Base-by-base conservation (phyloP, 2,329 filamentous ascomycete species). In the Fusarium musae region DNA sequence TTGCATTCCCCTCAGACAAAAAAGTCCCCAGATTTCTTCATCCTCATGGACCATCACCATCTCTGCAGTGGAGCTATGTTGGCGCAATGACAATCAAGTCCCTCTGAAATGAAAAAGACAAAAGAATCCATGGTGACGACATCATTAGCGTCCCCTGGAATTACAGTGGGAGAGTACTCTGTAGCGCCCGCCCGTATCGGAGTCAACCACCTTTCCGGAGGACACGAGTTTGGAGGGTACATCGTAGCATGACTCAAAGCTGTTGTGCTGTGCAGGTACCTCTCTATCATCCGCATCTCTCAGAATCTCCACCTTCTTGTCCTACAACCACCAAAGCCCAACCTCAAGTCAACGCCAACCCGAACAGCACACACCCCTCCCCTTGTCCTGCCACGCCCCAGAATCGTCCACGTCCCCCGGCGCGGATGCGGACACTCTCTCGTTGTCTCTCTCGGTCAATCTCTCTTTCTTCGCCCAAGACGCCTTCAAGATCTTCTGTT, bases 391-490 rank as follows among this genome's bases (percentile, higher is more conserved):
- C 66, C 75, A 76, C 75, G 60, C 73, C 75, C 74, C 71, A 61
- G 75, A 67, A 57, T 75, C 72, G 69, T 75, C 74, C 75, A 77
- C 76, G 70, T 77, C 72, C 72, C 69, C 69, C 59, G 60, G 70
- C 66, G 67, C 73, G 68, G 69, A 77, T 78, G 73, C 75, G 74
- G 76, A 78, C 65, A 63, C 66, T 70, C 52, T 54, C 63, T 67
- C 50, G 57, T 70, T 43, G 44, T 72, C 70, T 75, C 67, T 76
- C 64, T 74, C 60, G 59, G 66, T 54, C 66, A 59, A 70, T 73
- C 66, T 72, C 66, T 72, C 74, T 74, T 60, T 65, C 62, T 72
- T 70, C 58, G 50, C 69, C 8, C 69, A 73, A 64, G 70, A 72
- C 65, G 42, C 5, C 15, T 28, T 54, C 50, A 26, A 59, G 19